These are phyloP conservation scores for Xylaria sp. DNA, from an alignment of 2,329 filamentous ascomycete genomes.

Conservation along the genomic window DNA sequence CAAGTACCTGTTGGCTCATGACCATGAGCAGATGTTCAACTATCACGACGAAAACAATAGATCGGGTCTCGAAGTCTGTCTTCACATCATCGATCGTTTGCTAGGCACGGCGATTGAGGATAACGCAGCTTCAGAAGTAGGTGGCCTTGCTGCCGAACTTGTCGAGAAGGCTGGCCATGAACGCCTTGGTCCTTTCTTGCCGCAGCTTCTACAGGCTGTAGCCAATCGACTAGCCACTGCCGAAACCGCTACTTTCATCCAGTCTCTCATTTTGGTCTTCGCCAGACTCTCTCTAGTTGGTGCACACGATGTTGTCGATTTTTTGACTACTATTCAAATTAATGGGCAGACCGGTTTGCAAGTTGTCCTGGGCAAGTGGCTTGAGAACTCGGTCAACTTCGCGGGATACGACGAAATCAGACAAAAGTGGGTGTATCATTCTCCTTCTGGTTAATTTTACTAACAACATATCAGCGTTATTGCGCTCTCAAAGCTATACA, in stretches of 20 bases:
- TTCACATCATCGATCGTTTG: conserved; percentile 92
- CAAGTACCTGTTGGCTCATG: conserved; percentile 89
- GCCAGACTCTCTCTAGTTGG: conserved; percentile 87
- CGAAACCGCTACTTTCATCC: conserved; percentile 88
- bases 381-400: conserved; percentile 96
- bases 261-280: conserved; percentile 95
- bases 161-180: conserved; percentile 96
- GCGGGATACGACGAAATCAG: conserved; percentile 98
- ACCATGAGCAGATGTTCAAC: conserved; percentile 86
- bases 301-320: conserved; percentile 89
- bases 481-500: conserved; percentile 90
- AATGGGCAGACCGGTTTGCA: conserved; percentile 83
- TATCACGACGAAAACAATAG: conserved; percentile 86
- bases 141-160: conserved; percentile 90
- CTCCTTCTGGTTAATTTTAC: conserved; percentile 29
- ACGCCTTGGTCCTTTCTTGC: conserved; percentile 87
- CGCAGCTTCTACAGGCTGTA: conserved; percentile 88
- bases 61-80: conserved; percentile 85
- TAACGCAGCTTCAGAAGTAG: conserved; percentile 94
- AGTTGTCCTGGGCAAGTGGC: conserved; percentile 92
- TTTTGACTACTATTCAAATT: conserved; percentile 86
- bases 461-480: conserved; percentile 73
- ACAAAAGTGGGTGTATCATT: conserved; percentile 78
- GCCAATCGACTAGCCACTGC: conserved; percentile 85
- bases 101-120: conserved; percentile 88